Evolutionary conservation across 2,329 filamentous ascomycete genomes (phyloP), one percentile per base, ranked within the genome.

Genomic region (Colletotrichum salicis): DNA sequence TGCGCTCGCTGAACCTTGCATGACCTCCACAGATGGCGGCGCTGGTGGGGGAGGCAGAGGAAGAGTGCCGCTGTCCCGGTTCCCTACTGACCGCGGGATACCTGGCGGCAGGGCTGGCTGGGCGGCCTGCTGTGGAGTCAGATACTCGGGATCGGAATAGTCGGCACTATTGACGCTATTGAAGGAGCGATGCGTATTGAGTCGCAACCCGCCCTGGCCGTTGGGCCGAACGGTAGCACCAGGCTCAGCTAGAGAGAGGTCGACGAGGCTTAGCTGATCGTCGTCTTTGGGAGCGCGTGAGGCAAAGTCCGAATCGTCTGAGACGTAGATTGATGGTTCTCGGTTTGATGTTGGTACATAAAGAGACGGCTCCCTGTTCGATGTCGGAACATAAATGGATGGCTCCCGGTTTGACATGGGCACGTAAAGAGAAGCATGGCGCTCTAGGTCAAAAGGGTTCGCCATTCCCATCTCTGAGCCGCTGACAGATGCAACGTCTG

Each of bases 361-460:
- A 61, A 91, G 89, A 4, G 87, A 89, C 0, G 88, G 88, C 73
- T 90, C 88, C 35, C 88, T 83, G 58, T 81, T 82, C 0, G 80
- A 78, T 5, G 80, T 76, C 2, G 83, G 79, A 13, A 91, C 86
- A 76, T 91, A 91, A 58, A 91, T 89, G 4, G 87, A 89, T 0
- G 88, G 88, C 73, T 90, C 88, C 45, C 88, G 83, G 61, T 81
- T 83, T 0, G 80, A 78, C 4, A 80, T 76, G 5, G 83, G 79
- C 13, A 81, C 82, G 73, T 90, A 89, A 1, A 90, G 80, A 1
- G 89, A 90, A 1, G 88, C 83, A 74, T 91, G 89, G n/a, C 87
- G 86, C 77, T 92, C 90, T 4, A 92, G 83, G 66, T 91, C 88
- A 69, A 92, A 92, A 0, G 90, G 89, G 74, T 89, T 89, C 2